Evolutionary conservation across 2,329 filamentous ascomycete species (phyloP), one percentile per base, ranked within the genome.

Genomic region (Emergomyces africanus): DNA sequence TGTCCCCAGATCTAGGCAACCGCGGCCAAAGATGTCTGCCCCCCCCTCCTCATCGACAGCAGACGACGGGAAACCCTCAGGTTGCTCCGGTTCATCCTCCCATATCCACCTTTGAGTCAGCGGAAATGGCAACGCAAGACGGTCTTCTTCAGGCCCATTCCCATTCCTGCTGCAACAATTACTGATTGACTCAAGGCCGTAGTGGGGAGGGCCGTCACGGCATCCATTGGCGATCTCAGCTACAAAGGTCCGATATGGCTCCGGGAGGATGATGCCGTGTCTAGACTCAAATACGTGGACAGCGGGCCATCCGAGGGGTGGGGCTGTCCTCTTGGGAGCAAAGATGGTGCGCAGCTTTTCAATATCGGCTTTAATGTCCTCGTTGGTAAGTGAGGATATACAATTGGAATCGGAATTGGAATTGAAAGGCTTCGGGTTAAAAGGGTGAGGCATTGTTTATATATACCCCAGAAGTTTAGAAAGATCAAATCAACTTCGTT

Each of bases 221-320:
- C 54, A 57, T 28, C 54, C 54, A 10, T 33, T 44, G 54, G 54
- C 54, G 14, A 57, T 33, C 54, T 57, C 54, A 30, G 54, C 54
- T 25, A 57, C 54, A 23, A 57, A 48, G 39, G 54, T 57, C n/a
- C 54, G 54, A 23, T 57, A 57, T 20, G 54, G 54, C 6, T 57
- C 54, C 8, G 54, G 54, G 39, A 57, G 54, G 15, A 44, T 57
- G 20, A 57, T 46, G 54, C 25, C 23, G 20, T 57, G 10, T 35
- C 18, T 39, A 25, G 25, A 44, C 20, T 57, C 54, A 35, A 57
- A 57, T 23, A 14, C 54, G 39, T 46, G 30, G 20, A 57, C 25
- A 14, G 25, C 54, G 10, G 54, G 39, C 54, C 54, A 57, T 20
- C 54, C 54, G 15, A 57, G 54, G 30, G 54, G 54, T 33, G 54